These are phyloP conservation scores for Beauveria varroae DNA, from an alignment of 2,329 filamentous ascomycete genomes.

Conservation along the genomic window DNA sequence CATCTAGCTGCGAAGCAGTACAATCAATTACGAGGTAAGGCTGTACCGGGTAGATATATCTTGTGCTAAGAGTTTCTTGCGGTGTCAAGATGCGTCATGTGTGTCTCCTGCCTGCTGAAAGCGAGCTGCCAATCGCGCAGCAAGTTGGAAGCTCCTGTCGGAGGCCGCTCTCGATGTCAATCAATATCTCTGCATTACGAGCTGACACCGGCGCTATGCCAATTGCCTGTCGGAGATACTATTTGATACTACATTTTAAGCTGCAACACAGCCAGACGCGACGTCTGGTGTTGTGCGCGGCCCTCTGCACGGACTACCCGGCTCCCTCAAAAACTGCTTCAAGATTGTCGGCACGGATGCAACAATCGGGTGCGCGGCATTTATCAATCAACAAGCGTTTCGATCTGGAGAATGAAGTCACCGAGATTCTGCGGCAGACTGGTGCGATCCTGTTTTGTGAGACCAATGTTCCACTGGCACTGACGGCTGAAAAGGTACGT, in stretches of 20 bases:
- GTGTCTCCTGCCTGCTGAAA: neutral
- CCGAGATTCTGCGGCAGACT: neutral
- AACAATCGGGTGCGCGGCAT: neutral
- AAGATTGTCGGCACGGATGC: neutral
- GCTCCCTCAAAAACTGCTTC: conserved; percentile 3
- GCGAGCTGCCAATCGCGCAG: neutral
- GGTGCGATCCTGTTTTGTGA: neutral
- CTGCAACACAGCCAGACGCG: neutral
- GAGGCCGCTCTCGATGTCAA: neutral
- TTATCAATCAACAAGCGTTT: neutral
- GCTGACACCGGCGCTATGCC: neutral
- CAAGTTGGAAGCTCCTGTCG: neutral
- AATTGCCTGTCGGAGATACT: neutral
- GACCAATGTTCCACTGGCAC: neutral
- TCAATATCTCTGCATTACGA: too few species aligned
- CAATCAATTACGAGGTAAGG: neutral
- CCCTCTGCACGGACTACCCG: neutral
- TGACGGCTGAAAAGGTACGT: neutral
- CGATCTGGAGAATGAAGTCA: neutral
- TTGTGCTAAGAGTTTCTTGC: too few species aligned
- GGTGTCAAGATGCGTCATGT: neutral
- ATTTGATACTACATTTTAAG: neutral
- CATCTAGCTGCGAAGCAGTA: neutral
- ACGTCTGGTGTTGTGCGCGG: neutral
- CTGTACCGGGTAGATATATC: too few species aligned